Percentiles rank a stretch among this genome's conserved stretches.
Evolutionary conservation across 140 eudicot genomes (phyloP).

Genomic region (Bidens hawaiensis): DNA sequence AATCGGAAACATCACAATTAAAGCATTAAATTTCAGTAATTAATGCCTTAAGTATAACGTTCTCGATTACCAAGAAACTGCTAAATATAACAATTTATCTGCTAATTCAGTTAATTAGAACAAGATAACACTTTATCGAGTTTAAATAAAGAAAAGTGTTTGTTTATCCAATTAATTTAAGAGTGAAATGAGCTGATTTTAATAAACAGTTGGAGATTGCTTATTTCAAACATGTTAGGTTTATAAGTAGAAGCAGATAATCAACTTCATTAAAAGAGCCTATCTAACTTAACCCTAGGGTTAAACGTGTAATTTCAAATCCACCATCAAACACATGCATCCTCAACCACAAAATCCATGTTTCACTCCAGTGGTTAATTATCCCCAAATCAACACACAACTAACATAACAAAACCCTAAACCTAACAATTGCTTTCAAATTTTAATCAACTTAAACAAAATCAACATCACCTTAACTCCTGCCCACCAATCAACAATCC

Average conservation of each 20-base stretch:
- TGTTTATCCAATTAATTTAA: background rate
- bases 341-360: slow-evolving; percentile 11
- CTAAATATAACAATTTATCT: background rate
- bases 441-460: background rate
- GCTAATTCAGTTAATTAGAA: background rate
- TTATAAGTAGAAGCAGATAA: background rate
- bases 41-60: too few species aligned
- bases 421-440: background rate
- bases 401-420: background rate
- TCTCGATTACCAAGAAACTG: background rate
- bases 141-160: background rate
- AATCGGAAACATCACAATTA: too few species aligned
- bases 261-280: background rate
- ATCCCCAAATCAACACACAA: background rate
- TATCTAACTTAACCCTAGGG: background rate
- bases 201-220: background rate
- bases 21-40: too few species aligned
- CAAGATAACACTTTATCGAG: background rate
- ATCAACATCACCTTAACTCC: slow-evolving; percentile 56
- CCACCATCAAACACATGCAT: background rate
- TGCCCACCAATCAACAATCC: slow-evolving; percentile 94
- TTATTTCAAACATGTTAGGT: background rate
- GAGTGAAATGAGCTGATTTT: background rate
- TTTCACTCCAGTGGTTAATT: background rate
- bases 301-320: background rate